Percentiles rank a stretch among this genome's conserved stretches.
These are phyloP conservation scores for Zygotorulaspora sp. DNA, from an alignment of 805 yeast species.

Conservation along the genomic window DNA sequence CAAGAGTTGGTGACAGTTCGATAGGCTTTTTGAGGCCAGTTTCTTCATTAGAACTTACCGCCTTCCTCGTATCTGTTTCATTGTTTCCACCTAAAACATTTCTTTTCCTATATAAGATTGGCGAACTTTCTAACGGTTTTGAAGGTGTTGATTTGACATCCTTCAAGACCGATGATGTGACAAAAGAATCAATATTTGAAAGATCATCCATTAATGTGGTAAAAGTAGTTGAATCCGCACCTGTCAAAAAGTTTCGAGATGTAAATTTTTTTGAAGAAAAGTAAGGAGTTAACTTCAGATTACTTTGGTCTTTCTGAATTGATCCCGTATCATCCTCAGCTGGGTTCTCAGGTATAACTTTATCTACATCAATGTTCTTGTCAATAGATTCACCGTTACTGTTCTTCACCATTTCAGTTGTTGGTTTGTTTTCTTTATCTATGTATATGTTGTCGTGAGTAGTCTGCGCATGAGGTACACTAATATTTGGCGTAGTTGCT, in stretches of 20 bases:
- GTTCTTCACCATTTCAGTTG: neutral
- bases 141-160: constrained; percentile 15
- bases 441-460: neutral
- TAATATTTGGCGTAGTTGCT: constrained; percentile 1
- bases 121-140: constrained; percentile 22
- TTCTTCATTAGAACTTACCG: constrained; percentile 12
- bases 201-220: constrained; percentile 25
- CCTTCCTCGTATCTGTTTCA: constrained; percentile 3
- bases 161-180: constrained; percentile 28
- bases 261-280: constrained; percentile 13
- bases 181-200: constrained; percentile 23
- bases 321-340: neutral
- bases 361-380: neutral
- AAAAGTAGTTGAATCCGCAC: constrained; percentile 16
- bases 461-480: neutral
- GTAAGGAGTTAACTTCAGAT: constrained; percentile 19
- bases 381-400: neutral
- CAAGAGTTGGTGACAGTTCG: constrained; percentile 77
- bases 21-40: constrained; percentile 75
- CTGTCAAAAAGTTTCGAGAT: constrained; percentile 12
- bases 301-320: constrained; percentile 5
- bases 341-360: neutral
- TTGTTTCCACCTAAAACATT: neutral
- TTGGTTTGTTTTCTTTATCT: neutral
- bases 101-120: constrained; percentile 17